Base-by-base conservation (phyloP, 495 filamentous ascomycete species). In the Neurospora pannonica region DNA sequence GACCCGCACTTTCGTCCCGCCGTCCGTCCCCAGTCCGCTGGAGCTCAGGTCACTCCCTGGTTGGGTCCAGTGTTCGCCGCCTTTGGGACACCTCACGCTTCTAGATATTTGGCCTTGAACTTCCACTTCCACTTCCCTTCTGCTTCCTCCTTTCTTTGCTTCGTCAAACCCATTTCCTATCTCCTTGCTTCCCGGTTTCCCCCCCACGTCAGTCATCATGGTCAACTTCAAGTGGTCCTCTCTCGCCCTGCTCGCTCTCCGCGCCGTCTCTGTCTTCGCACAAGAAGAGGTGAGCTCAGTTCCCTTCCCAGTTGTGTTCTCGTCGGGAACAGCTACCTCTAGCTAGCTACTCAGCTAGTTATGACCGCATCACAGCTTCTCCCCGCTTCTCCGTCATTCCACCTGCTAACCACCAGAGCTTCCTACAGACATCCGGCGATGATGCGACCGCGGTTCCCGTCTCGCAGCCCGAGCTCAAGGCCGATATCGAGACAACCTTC, bases 401-500 rank as follows among this genome's bases (percentile, higher is more conserved):
- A 54, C 4, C 4, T 36, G 62, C 77, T 80, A 70, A 81, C 21
- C 48, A 72, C n/a, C 10, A 70, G 36, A 10, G 2, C 75, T 79
- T 77, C 77, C 75, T 67, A 31, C 3, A 67, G 54, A 36, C 54
- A 8, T 34, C 19, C 75, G 70, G 74, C 54, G 77, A 78, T 75
- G 81, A 83, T 71, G 77, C 78, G 73, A 84, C 87, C 71, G 81
- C 82, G 31, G 84, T 83, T 75, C 76, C 84, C 76, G 84, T 85
- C 38, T 82, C 87, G 42, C 46, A 73, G 21, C 85, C 88, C 73
- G 86, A 88, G 74, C 86, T 97, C 72, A 90, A 92, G 76, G 90
- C 97, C 80, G 88, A 90, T 24, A 87, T 96, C 76, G 85, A 88
- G 74, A 90, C 94, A 69, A 89, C 89, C 72, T 99, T 98, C 88